Evolutionary conservation across 2,329 filamentous ascomycete genomes (phyloP), one percentile per base, ranked within the genome.

Genomic region (Chrysosporium queenslandicum): DNA sequence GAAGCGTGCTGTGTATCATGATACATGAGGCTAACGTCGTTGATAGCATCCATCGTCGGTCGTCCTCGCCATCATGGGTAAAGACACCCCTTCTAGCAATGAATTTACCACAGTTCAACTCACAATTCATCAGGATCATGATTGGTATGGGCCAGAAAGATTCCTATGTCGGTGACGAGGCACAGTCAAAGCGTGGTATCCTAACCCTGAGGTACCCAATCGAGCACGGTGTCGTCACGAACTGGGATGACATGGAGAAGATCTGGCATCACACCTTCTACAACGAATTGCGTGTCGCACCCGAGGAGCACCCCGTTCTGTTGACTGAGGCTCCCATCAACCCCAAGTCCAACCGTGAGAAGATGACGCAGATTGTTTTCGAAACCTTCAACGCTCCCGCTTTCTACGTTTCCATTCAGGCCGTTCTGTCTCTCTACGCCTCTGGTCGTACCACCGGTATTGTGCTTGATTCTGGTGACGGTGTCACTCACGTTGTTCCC

Each of bases 181-280:
- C 92, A 78, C 92, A 98, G 82, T 98, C 92, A 74, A 98, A 98
- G 90, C 91, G 92, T 92, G 92, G 92, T 95, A 97, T 98, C 79
- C 84, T 98, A 67, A 97, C 91, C 61, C 83, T 98, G 73, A 86
- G 92, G 81, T 98, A 98, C 79, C 92, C 92, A 72, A 98, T 98
- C 74, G 92, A 98, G 83, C 92, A 98, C 85, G 92, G 92, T 92
- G 92, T 98, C 69, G 92, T 98, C 73, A 98, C 92, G 79, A 97
- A 97, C 87, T 98, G 92, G 92, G 92, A 98, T 75, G 92, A 97
- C 77, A 97, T 97, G 92, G 92, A 97, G 82, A 97, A 97, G 86
- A 97, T 98, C 68, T 98, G 92, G 92, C 92, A 98, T 77, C 92
- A 98, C 87, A 97, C 92, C 72, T 98, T 98, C 83, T 98, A 97